phyloP scores from a whole-genome alignment of 2,329 filamentous ascomycete species.

The Chaetomiaceae sp. region DNA sequence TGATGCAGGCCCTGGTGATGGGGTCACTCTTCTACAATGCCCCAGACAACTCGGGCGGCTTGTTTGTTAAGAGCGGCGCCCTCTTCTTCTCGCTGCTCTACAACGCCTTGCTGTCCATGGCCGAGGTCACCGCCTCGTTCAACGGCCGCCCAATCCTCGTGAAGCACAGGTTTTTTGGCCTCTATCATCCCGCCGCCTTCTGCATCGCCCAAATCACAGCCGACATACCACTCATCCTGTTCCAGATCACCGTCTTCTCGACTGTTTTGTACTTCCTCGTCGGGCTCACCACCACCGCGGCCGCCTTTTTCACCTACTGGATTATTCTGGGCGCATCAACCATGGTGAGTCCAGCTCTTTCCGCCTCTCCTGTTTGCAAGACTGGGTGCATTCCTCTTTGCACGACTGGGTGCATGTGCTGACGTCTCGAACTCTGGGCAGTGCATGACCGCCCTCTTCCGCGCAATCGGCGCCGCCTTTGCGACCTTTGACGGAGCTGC shows the following conservation, averaged over 20 bases:
- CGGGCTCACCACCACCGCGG: constrained; percentile 46
- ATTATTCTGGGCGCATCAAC: constrained; percentile 45
- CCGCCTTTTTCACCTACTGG: constrained; percentile 59
- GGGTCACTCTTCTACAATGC: constrained; percentile 74
- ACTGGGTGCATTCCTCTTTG: no score
- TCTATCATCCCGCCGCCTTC: constrained; percentile 55
- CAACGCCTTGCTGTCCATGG: constrained; percentile 62
- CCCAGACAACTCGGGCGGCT: constrained; percentile 52
- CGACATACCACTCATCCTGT: constrained; percentile 51
- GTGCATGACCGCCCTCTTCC: constrained; percentile 55
- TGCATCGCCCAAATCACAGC: constrained; percentile 52
- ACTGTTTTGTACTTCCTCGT: constrained; percentile 62
- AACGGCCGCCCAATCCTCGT: constrained; percentile 53
- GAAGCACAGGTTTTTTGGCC: constrained; percentile 55
- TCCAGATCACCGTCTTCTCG: constrained; percentile 55
- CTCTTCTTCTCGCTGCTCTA: constrained; percentile 51
- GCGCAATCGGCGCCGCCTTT: constrained; percentile 51
- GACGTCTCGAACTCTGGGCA: background rate
- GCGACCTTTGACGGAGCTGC: constrained; percentile 54
- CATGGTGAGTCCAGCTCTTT: constrained; percentile 37
- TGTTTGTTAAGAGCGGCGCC: constrained; percentile 52
- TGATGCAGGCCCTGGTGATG: constrained; percentile 68
- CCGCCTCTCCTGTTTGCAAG: no score
- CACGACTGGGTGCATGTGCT: no score
- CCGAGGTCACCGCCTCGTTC: constrained; percentile 62